Base-by-base conservation (phyloP, 129 eudicot species). In the Smallanthus sonchifolius region DNA sequence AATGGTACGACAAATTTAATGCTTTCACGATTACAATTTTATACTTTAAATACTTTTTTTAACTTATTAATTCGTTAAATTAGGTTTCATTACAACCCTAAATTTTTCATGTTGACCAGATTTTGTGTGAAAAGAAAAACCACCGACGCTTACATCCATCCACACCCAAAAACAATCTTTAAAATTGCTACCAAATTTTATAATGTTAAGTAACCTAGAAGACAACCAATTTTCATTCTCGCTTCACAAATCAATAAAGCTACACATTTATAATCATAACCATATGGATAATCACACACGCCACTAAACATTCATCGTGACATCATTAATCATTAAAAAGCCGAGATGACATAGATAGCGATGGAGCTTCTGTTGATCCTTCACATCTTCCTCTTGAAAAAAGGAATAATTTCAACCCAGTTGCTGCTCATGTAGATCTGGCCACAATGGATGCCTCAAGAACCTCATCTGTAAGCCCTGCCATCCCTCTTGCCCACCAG, bases 71-170 rank as follows among this genome's bases (percentile, higher is more conserved):
- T 45, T 45, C n/a, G 51, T 45, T 45, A 13, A 45, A 72, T 55
- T 72, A 24, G 67, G 55, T 14, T 70, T 56, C 28, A 70, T 11
- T 52, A 36, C 20, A 16, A 38, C 42, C 42, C 42, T 16, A 52
- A 70, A 34, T 7, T 34, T 30, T 37, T 17, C 7, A 9, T 36
- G 14, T 45, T 51, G 5, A 32, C 47, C 65, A 48, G 65, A 17
- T 6, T 54, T 72, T 14, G n/a, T 19, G 44, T 10, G 11, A 40
- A 67, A 56, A 69, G 6, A 30, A n/a, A 14, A 10, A 11, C 43
- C 77, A 70, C 82, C 82, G 82, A 78, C 83, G 45, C 49, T 71
- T 55, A 70, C 68, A 52, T 79, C 83, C 77, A 70, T 49, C 24
- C 60, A 38, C 34, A 61, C 69, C 14, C 66, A 28, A 28, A 6